Evolutionary conservation across 73 alveolate genomes (phyloP).

Genomic region (Durusdinium trenchii): DNA sequence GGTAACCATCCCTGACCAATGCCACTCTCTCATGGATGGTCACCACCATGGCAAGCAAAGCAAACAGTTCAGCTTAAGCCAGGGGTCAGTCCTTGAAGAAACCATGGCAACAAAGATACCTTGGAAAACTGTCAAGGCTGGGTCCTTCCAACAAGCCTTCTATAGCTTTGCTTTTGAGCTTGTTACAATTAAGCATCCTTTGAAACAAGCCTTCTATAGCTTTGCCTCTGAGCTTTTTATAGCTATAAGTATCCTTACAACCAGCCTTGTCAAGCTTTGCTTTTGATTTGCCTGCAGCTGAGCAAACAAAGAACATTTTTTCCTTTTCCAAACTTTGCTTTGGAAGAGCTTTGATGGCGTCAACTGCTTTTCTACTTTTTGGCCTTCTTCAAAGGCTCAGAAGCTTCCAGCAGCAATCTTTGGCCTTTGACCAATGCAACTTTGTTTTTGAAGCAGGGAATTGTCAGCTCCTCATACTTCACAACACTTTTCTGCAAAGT

Average conservation of each 20-base stretch:
- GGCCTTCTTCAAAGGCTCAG: background rate
- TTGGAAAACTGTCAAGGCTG: background rate
- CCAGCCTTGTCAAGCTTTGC: background rate
- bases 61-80: background rate
- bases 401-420: background rate
- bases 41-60: constrained; percentile 19
- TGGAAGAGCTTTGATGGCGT: background rate
- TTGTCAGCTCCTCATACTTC: background rate
- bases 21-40: constrained; percentile 27
- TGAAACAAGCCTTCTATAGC: background rate
- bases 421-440: background rate
- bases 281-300: no score
- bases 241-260: background rate
- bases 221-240: background rate
- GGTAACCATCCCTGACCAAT: background rate
- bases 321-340: background rate
- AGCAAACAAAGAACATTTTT: background rate
- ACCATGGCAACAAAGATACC: background rate
- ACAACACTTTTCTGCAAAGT: background rate
- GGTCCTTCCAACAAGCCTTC: background rate
- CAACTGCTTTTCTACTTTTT: background rate
- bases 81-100: background rate
- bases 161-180: constrained; percentile 7
- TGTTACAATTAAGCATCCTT: background rate
- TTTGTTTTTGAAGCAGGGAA: background rate